phyloP scores from a whole-genome alignment of 169 alveolate genomes.

The Besnoitia besnoiti region DNA sequence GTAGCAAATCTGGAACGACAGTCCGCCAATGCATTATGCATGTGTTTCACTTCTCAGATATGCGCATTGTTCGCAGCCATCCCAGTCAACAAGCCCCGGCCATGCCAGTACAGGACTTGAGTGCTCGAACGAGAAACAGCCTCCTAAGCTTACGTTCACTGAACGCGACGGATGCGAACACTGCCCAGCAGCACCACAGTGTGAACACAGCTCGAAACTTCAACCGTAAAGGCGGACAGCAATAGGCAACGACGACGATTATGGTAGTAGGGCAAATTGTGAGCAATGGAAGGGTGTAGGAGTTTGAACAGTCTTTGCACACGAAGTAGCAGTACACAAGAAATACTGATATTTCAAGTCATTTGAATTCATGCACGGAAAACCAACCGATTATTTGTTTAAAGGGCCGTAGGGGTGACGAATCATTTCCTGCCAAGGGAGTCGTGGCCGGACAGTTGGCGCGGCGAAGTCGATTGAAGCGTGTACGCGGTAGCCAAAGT shows the following conservation, averaged over 20 bases:
- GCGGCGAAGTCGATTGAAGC: neutral
- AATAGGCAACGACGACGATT: neutral
- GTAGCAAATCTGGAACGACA: too few relatives aligned
- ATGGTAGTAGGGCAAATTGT: neutral
- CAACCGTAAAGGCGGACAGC: neutral
- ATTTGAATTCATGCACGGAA: neutral
- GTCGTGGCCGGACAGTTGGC: neutral
- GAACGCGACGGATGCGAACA: neutral
- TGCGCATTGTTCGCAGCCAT: too few relatives aligned
- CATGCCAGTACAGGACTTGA: too few relatives aligned
- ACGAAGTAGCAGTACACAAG: neutral
- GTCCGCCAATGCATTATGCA: too few relatives aligned
- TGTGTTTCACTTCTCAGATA: too few relatives aligned
- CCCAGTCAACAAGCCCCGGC: too few relatives aligned
- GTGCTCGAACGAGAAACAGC: too few relatives aligned
- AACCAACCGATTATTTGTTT: too few relatives aligned
- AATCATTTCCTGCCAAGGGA: too few relatives aligned
- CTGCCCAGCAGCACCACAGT: conserved; percentile 17
- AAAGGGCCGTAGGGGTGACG: too few relatives aligned
- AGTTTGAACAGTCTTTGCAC: neutral
- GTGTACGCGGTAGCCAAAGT: too few relatives aligned
- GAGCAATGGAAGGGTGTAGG: neutral
- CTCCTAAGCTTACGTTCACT: neutral
- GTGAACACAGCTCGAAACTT: neutral
- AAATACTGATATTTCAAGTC: neutral